Conservation (phyloP, 2,329 filamentous ascomycete species). For the Shiraia sp. region DNA sequence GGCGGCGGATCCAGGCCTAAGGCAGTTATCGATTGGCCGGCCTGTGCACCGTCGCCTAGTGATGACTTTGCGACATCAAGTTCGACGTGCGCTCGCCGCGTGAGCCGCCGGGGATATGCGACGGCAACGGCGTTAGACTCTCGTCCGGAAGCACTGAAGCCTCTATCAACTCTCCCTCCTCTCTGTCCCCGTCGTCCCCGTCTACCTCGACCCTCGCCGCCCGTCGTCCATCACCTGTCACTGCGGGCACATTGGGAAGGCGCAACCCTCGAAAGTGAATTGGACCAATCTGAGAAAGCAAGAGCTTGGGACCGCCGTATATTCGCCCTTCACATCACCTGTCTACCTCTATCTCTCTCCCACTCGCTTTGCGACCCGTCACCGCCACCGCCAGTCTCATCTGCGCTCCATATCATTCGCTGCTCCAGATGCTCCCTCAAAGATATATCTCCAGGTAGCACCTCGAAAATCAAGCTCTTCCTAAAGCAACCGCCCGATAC, state of each 20-base stretch:
- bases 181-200: neutral
- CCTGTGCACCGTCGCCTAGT: constrained; percentile 22
- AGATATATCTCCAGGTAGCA: constrained; percentile 14
- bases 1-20: constrained; percentile 16
- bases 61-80: constrained; percentile 28
- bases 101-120: constrained; percentile 26
- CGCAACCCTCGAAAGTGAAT: constrained; percentile 13
- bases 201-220: neutral
- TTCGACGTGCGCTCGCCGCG: constrained; percentile 24
- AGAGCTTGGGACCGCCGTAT: neutral
- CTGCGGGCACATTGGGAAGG: constrained; percentile 13
- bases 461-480: constrained; percentile 3
- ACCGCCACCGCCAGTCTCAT: neutral
- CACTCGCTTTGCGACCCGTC: neutral
- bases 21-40: constrained; percentile 5
- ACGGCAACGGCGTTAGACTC: constrained; percentile 11
- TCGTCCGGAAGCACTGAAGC: constrained; percentile 1
- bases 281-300: too few species aligned
- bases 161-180: constrained; percentile 2
- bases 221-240: neutral
- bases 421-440: constrained; percentile 10
- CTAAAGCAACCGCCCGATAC: constrained; percentile 3
- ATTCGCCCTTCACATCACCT: constrained; percentile 13
- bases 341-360: constrained; percentile 14
- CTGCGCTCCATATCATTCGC: neutral